phyloP scores from a whole-genome alignment of 2,329 filamentous ascomycete species.

The Fusarium secorum region DNA sequence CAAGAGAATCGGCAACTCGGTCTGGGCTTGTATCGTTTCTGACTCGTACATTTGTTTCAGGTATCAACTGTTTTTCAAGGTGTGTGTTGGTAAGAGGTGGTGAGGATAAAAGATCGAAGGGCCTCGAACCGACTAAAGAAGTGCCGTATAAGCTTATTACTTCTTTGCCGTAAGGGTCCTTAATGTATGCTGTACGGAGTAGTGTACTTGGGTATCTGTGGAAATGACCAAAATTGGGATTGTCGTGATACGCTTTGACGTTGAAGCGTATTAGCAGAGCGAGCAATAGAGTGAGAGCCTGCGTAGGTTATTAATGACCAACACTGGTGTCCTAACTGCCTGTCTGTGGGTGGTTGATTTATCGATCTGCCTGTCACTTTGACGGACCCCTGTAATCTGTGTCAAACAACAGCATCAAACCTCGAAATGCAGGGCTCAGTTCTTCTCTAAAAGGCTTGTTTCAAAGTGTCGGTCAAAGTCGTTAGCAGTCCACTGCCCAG shows the following conservation, averaged over 20 bases:
- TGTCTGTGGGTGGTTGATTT: neutral
- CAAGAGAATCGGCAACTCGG: neutral
- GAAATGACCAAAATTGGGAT: slow-evolving; percentile 1
- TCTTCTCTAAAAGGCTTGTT: neutral
- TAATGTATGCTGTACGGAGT: neutral
- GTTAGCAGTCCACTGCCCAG: neutral
- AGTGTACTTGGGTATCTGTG: neutral
- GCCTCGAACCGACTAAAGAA: neutral
- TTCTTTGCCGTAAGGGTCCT: neutral
- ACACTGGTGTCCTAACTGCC: neutral
- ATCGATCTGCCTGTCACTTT: slow-evolving; percentile 4
- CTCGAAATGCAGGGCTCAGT: slow-evolving; percentile 2
- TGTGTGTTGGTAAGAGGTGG: neutral
- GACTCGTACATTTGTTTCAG: neutral
- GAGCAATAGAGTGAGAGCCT: neutral
- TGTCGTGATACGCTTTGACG: slow-evolving; percentile 10
- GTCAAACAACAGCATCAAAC: neutral
- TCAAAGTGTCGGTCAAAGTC: slow-evolving; percentile 27
- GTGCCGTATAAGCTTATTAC: neutral
- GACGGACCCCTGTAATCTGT: neutral
- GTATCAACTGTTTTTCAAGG: neutral
- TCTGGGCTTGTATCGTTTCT: neutral
- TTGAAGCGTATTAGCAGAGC: neutral
- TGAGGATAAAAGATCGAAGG: neutral
- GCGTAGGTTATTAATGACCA: neutral